Base-by-base conservation (phyloP, 176 grass and related monocot species). In the Aegilops umbellulata region DNA sequence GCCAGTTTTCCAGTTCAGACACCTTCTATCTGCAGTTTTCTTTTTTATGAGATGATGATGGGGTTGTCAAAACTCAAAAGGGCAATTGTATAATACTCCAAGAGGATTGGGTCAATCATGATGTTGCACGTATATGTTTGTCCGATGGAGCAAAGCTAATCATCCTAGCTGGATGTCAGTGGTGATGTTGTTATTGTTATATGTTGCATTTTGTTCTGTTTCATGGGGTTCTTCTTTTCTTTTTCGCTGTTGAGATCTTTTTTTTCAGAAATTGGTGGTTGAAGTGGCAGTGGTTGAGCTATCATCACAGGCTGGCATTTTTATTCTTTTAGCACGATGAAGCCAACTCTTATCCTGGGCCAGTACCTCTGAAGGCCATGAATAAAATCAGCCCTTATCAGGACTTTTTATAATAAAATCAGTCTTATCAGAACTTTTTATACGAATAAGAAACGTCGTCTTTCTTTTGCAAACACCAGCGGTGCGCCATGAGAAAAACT, bases 151-250 rank as follows among this genome's bases (percentile, higher is more conserved):
- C 60, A 80, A 31, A 16, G 60, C 83, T 67, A 76, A 80, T 81
- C 77, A 58, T 44, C 26, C 64, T 70, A 82, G 70, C 64, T 86
- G 79, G 79, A 57, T 41, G 63, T 42, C 79, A 78, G 51, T 82
- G 78, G 63, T 27, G 79, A 76, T 4, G 64, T 82, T 86, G 62
- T n/a, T 69, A 55, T 39, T 65, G 39, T 12, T 44, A 30, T 44
- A 41, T 41, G 39, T 58, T 29, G 16, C 22, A 16, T 82, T 70
- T 69, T 31, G 11, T 30, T 29, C 12, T 55, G 39, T 86, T 49
- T 71, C 51, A 64, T 71, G 51, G 38, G 72, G 64, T 13, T 27
- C 7, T n/a, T 2, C n/a, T n/a, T 20, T 51, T 73, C 30, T 69
- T 38, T 5, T 36, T 75, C 27, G 2, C 23, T 44, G 9, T 11